Evolutionary conservation across 1,284 basidiomycete species (phyloP), one percentile per base, ranked within the genome.

Genomic region (Laetiporus sulphureus): DNA sequence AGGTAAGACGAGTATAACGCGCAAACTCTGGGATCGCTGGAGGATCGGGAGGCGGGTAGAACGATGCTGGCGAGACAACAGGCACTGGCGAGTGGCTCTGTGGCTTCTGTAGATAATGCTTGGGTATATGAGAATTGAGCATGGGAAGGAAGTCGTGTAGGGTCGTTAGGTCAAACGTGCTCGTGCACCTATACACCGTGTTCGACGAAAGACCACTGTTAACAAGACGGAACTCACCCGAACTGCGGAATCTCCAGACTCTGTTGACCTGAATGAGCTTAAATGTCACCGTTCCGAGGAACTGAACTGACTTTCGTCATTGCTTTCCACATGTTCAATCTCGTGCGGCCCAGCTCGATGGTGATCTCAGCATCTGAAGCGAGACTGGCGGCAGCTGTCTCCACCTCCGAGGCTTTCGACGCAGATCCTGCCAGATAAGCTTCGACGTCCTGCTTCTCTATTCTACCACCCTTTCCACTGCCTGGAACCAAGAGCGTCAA

Each of bases 321-420:
- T 1, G 85, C 86, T 52, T 86, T 86, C 77, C 79, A 92, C 89
- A 92, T 92, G 29, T 79, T 80, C 58, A 82, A 79, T 44, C 90
- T 70, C 7, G 87, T 91, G 50, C 88, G 69, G 13, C 83, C 84
- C 40, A 91, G 69, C 44, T 88, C 84, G 3, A 91, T 75, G 1
- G 80, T 67, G 10, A 72, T 64, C 34, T 82, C 77, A 27, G 69
- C 57, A 12, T 54, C 61, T 6, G 46, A 40, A 1, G 48, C 32
- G 32, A 44, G 27, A 6, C 37, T 16, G 47, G 30, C n/a, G 21
- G 21, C 0, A 11, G 20, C n/a, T 41, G 4, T 7, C 18, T 12
- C 22, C 32, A 35, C 21, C 20, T 32, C 18, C 24, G 37, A 1
- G 40, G 22, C 5, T 22, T 32, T 13, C 7, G 40, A n/a, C 11